phyloP scores from a whole-genome alignment of 2,329 filamentous ascomycete species.

The Neopestalotiopsis sp. region DNA sequence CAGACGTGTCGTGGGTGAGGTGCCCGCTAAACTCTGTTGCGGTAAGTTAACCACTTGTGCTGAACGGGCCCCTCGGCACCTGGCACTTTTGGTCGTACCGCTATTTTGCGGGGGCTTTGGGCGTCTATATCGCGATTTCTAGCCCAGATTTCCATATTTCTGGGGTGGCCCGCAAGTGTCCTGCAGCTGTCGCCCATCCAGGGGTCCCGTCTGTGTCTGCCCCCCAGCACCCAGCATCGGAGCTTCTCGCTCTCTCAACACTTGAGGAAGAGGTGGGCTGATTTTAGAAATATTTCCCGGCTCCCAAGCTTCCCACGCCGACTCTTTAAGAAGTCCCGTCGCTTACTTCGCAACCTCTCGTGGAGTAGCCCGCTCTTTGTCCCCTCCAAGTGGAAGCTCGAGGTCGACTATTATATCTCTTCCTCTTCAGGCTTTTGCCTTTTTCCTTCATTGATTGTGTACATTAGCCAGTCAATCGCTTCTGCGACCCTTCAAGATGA shows the following conservation, averaged over 20 bases:
- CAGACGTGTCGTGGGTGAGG: neutral
- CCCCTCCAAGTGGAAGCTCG: neutral
- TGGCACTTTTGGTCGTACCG: neutral
- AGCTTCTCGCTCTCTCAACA: slow-evolving; percentile 17
- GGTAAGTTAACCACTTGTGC: slow-evolving; percentile 15
- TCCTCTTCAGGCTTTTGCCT: neutral
- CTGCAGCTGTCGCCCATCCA: neutral
- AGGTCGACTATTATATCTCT: neutral
- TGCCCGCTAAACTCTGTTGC: slow-evolving; percentile 17
- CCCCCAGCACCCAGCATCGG: neutral
- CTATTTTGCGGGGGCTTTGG: slow-evolving; percentile 9
- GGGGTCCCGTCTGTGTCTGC: neutral
- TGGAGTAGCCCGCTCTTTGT: neutral
- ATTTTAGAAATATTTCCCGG: slow-evolving; percentile 17
- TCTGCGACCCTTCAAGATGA: slow-evolving; percentile 36
- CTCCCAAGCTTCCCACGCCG: slow-evolving; percentile 5
- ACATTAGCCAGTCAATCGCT: neutral
- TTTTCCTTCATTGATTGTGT: neutral
- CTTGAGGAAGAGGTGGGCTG: slow-evolving; percentile 10
- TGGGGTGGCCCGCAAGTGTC: neutral
- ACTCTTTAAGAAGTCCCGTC: neutral
- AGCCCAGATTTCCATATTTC: neutral
- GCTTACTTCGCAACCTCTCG: neutral
- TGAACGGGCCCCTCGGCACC: neutral
- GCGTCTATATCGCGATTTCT: neutral